A percentile compares a stretch with the other conserved stretches of the same genome.
Conservation (phyloP, 2,329 filamentous ascomycete species). For the Pseudogymnoascus sp. region DNA sequence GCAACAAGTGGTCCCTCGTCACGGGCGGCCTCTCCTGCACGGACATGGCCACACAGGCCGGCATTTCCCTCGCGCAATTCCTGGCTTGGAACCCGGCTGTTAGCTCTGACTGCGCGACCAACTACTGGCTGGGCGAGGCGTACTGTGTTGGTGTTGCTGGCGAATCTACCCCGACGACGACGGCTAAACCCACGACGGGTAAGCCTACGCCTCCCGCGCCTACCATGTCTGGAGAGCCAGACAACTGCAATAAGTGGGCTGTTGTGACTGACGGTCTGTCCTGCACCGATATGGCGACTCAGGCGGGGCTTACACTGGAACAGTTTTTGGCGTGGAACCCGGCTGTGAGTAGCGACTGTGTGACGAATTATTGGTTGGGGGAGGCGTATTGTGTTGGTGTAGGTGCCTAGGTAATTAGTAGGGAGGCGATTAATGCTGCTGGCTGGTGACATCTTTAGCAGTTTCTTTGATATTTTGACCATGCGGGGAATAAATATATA, state of each 20-base stretch:
- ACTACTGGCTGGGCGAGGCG: constrained; percentile 1
- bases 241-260: constrained; percentile 3
- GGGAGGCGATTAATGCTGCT: background rate
- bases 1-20: constrained; percentile 13
- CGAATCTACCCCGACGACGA: constrained; percentile 1
- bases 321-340: constrained; percentile 27
- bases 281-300: constrained; percentile 11
- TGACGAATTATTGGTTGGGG: background rate
- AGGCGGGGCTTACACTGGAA: constrained; percentile 8
- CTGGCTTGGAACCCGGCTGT: constrained; percentile 27
- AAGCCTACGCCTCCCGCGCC: background rate
- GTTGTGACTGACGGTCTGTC: constrained; percentile 10
- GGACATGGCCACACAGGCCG: background rate
- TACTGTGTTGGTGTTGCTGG: constrained; percentile 11
- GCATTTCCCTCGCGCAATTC: constrained; percentile 17
- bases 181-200: background rate
- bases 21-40: constrained; percentile 13
- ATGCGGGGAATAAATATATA: background rate
- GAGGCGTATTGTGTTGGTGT: constrained; percentile 11
- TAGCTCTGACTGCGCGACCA: constrained; percentile 16
- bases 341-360: constrained; percentile 15
- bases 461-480: background rate
- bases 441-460: background rate
- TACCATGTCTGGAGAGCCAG: background rate
- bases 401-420: background rate